Evolutionary conservation across 2,329 filamentous ascomycete genomes (phyloP), one percentile per base, ranked within the genome.

Genomic region (Leptographium lundbergii): DNA sequence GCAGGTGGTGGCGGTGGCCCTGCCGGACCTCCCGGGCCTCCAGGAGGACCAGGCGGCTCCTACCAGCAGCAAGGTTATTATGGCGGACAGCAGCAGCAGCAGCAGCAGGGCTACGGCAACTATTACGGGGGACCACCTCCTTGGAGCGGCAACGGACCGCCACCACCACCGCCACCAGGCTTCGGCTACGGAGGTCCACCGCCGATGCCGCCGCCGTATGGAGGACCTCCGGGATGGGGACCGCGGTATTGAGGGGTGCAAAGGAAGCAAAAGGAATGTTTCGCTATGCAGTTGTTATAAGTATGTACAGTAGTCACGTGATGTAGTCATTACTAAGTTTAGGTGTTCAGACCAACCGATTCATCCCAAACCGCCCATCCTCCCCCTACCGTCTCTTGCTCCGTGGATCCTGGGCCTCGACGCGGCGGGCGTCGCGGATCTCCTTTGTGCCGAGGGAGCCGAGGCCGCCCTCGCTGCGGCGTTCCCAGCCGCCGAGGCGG

Each of bases 381-480:
- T 29, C 32, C 36, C 36, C 17, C 27, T 63, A 80, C 57, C 71
- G 67, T 71, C 84, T 84, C 61, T 85, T 81, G 64, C 86, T 80
- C 67, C 91, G 81, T 52, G 91, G 91, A 76, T 96, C 88, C 63
- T 82, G 75, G 6, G 92, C 91, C 71, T 96, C 91, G 56, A 84
- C 78, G 68, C 81, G 84, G 70, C 91, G 83, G 73, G 86, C 91
- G 65, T 95, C 90, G 61, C 94, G 81, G 69, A 91, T 83, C 77
- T 97, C 92, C 74, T 91, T 95, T 5, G 92, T 97, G 3, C 91
- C 89, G 70, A 97, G 71, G 67, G 90, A 94, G 3, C 92, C 92
- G 61, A 92, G 71, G 0, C 94, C 94, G 4, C 94, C 94, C 69
- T 97, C 91, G 55, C 79, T 84, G 61, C 89, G 78, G 59, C 84